Evolutionary conservation across 2,329 filamentous ascomycete genomes (phyloP).

Genomic region (Hortaea sp.): DNA sequence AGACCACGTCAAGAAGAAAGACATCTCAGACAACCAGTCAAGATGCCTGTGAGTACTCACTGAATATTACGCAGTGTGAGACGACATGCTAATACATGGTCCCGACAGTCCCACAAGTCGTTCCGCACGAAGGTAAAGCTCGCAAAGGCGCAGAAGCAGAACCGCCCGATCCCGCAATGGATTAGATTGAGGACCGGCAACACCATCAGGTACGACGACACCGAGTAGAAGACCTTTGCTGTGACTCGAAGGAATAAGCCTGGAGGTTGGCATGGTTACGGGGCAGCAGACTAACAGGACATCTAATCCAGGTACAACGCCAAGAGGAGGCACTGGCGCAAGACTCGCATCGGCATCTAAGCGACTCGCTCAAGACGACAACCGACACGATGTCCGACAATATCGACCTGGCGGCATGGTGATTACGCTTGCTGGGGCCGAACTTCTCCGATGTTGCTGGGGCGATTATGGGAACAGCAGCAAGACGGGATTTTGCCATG

Average conservation of each 20-base stretch:
- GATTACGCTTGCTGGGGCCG: background rate
- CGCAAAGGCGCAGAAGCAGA: conserved; percentile 99
- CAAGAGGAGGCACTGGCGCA: conserved; percentile 99
- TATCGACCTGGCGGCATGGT: background rate
- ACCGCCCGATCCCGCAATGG: conserved; percentile 99
- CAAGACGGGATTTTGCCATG: no score
- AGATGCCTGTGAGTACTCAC: conserved; percentile 1
- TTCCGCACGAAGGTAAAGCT: conserved; percentile 99
- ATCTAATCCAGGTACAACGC: conserved; percentile 77
- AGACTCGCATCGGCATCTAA: conserved; percentile 99
- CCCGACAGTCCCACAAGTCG: conserved; percentile 86
- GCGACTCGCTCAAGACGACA: conserved; percentile 38
- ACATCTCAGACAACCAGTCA: conserved; percentile 8
- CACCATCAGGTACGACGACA: conserved; percentile 83
- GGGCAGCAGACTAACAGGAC: no score
- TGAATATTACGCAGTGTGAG: background rate
- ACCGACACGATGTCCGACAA: background rate
- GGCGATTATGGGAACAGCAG: no score
- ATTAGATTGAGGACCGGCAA: conserved; percentile 97
- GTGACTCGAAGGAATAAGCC: background rate
- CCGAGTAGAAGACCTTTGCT: no score
- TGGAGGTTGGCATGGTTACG: no score
- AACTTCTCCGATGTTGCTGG: no score
- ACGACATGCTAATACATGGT: background rate
- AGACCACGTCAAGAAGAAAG: conserved; percentile 2